Evolutionary conservation across 257 asterid genomes (phyloP).

Genomic region (Coffea canephora): DNA sequence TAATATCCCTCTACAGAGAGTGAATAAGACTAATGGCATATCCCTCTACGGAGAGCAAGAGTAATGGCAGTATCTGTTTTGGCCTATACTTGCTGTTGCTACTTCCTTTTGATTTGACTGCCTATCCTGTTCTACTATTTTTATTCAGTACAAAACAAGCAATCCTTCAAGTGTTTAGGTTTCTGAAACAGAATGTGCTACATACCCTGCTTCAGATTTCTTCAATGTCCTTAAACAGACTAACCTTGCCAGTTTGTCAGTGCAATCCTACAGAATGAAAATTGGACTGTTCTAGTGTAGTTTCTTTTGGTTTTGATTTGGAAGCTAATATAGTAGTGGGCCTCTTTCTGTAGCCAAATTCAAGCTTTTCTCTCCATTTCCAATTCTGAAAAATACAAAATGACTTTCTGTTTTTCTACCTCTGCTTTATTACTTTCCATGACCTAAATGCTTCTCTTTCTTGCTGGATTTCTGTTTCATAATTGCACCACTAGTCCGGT

Average conservation of each 20-base stretch:
- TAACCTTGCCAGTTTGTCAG: not conserved
- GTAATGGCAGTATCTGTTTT: not conserved
- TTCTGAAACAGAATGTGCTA: not conserved
- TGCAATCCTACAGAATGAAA: not conserved
- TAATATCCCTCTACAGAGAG: not conserved
- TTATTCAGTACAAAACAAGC: not conserved
- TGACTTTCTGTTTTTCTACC: not conserved
- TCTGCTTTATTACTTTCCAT: not conserved
- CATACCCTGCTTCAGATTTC: not conserved
- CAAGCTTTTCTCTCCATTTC: not conserved
- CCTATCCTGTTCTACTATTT: not conserved
- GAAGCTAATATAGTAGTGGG: not conserved
- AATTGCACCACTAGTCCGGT: not conserved
- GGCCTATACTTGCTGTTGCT: not conserved
- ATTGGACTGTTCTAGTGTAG: not conserved
- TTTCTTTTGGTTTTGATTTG: not conserved
- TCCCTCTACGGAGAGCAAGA: not conserved
- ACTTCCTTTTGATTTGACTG: not conserved
- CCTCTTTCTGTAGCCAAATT: not conserved
- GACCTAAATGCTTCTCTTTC: conserved; percentile 2
- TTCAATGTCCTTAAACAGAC: not conserved
- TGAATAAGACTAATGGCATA: not conserved
- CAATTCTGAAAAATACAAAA: not conserved
- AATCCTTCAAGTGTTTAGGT: not conserved
- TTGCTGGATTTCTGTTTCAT: not conserved